Conservation (phyloP, 306 rosid genomes). For the Glycyrrhiza uralensis region DNA sequence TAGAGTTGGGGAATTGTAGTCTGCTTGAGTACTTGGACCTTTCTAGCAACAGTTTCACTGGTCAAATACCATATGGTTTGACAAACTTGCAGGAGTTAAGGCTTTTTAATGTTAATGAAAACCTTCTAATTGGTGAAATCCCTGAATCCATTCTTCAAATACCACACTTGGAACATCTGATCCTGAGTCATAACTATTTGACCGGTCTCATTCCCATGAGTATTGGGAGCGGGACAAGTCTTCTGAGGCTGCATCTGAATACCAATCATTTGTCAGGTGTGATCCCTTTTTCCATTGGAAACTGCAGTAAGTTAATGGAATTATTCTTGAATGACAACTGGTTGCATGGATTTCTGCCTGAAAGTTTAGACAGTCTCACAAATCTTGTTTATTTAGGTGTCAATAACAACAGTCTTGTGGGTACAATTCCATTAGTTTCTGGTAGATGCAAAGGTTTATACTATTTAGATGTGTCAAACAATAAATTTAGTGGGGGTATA, state of each 20-base stretch:
- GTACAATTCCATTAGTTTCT: slow-evolving; percentile 10
- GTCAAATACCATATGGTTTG: slow-evolving; percentile 41
- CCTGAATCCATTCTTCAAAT: slow-evolving; percentile 48
- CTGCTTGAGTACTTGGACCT: slow-evolving; percentile 44
- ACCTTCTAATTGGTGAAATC: slow-evolving; percentile 40
- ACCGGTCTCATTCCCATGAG: slow-evolving; percentile 46
- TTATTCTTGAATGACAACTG: slow-evolving; percentile 33
- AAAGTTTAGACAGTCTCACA: slow-evolving; percentile 37
- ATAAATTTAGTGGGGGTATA: slow-evolving; percentile 17
- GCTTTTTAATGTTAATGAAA: not conserved
- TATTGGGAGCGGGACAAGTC: slow-evolving; percentile 42
- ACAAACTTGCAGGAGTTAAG: slow-evolving; percentile 22
- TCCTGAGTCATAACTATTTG: slow-evolving; percentile 36
- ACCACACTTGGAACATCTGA: slow-evolving; percentile 26
- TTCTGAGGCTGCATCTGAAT: slow-evolving; percentile 25
- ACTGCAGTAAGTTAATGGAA: not conserved
- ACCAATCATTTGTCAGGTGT: not conserved
- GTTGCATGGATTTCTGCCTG: slow-evolving; percentile 45
- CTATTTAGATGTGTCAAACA: slow-evolving; percentile 42
- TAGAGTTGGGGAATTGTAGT: slow-evolving; percentile 44
- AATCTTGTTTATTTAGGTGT: slow-evolving; percentile 29
- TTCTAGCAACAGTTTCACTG: slow-evolving; percentile 40
- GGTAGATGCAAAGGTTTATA: slow-evolving; percentile 26
- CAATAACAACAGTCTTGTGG: slow-evolving; percentile 18
- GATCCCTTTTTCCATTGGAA: not conserved